Base-by-base conservation (phyloP, 768 basidiomycete genomes). In the Pulveroboletus ravenelii region DNA sequence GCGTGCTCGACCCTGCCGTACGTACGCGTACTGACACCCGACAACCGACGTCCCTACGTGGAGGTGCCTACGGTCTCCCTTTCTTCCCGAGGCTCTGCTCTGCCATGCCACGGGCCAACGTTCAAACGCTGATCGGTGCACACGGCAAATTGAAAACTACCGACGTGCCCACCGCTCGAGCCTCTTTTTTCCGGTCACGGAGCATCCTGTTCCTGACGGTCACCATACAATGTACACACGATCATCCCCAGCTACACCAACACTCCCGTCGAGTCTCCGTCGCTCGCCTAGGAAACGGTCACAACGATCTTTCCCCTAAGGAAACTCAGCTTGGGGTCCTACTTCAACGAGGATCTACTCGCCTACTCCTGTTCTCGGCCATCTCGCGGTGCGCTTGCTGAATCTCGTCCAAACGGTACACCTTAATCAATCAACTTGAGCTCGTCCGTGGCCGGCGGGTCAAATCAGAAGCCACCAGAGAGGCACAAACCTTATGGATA, bases 371-470 rank as follows among this genome's bases (percentile, higher is more conserved):
- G 61, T 92, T 86, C 50, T 72, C 81, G 64, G 87, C 82, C 86
- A 97, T 93, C 69, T 89, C 89, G 53, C 76, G 74, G 55, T 92
- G 90, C 2, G 92, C 93, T 29, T 79, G 78, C 59, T 81, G 80
- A 45, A 95, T 89, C 45, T 89, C 75, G 12, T 77, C 76, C 89
- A 88, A 92, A 2, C 81, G 75, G 69, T 85, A 94, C 15, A 89
- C 82, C 88, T 23, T 91, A 52, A 36, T 10, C 41, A 51, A 32
- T 31, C 45, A 5, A 37, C 14, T 31, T 38, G 45, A 41, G 34
- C 27, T 34, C 10, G 12, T 54, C 55, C 55, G 53, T 59, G 17
- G 29, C 43, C 43, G 43, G 47, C 54, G 57, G 59, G 25, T 47
- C 39, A 51, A 20, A 39, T 39, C 36, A 50, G 20, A 23, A 23